Base-by-base conservation (phyloP, 495 filamentous ascomycete species). In the Aspergillus conjunctus region DNA sequence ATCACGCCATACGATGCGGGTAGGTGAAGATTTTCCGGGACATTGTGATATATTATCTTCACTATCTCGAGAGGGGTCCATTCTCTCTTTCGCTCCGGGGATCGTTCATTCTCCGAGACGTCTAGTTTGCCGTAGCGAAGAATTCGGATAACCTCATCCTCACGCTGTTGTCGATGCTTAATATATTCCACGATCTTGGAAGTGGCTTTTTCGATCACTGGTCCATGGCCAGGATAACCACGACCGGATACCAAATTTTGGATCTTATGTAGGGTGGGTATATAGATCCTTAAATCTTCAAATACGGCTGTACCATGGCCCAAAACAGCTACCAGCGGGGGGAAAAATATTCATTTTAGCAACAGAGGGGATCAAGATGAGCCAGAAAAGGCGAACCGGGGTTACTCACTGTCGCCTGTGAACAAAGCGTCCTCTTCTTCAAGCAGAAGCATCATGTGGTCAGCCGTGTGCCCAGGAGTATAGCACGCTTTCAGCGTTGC, bases 271-370 rank as follows among this genome's bases (percentile, higher is more conserved):
- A 98, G 72, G 51, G 86, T 91, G n/a, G 66, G 63, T 58, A 97
- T 74, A 68, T 97, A 98, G 4, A 74, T 75, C 7, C 71, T 73
- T 2, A 97, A 79, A 58, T 96, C 87, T 73, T 96, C 92, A 68
- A 97, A 97, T 12, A 97, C 92, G 31, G 90, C 86, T 4, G 94
- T 97, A 2, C 94, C 94, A 58, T 97, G 92, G 0, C 94, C 94
- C 4, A 98, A 82, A 32, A 98, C 91, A 65, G 94, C 78, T 80
- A 49, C 21, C 14, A 50, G 39, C 32, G 22, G 10, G 31, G n/a
- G 39, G 14, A 32, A 55, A 53, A 51, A 3, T 30, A 26, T 26
- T 26, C 26, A 26, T 26, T 26, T 20, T 26, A 56, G 51, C 26
- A 21, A 55, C 9, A 17, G 7, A 26, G 12, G 34, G 11, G 7